Percentiles rank a stretch among this genome's conserved stretches.
These are phyloP conservation scores for Aspergillus felis DNA, from an alignment of 2,329 filamentous ascomycete genomes.

Conservation along the genomic window DNA sequence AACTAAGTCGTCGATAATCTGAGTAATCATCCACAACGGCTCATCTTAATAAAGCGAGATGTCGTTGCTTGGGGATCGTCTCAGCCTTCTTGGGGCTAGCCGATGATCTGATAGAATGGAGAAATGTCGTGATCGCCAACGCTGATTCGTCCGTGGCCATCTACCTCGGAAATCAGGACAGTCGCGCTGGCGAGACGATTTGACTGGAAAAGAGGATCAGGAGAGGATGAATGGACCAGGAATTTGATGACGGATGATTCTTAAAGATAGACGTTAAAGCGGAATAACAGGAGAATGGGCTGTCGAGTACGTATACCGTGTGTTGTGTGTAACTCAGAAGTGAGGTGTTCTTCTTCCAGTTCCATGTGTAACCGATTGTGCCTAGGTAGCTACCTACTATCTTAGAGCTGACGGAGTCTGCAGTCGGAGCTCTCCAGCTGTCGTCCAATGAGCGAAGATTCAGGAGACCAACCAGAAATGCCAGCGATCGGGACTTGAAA, in stretches of 20 bases:
- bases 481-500: not conserved
- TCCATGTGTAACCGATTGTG: not conserved
- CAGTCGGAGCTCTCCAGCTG: too few relatives aligned
- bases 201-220: not conserved
- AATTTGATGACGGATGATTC: not conserved
- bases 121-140: constrained; percentile 41
- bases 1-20: not conserved
- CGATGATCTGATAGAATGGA: constrained; percentile 42
- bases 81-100: constrained; percentile 22
- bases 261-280: not conserved
- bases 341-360: not conserved
- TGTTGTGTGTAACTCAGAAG: not conserved
- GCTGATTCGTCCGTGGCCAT: constrained; percentile 25
- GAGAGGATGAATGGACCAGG: not conserved
- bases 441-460: not conserved
- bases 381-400: too few relatives aligned
- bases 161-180: constrained; percentile 2
- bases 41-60: not conserved
- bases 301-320: not conserved
- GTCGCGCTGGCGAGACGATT: not conserved
- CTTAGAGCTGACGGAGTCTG: not conserved
- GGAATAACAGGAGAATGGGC: not conserved
- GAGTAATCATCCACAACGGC: not conserved
- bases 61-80: constrained; percentile 14
- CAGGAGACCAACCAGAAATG: not conserved